Evolutionary conservation across 2,329 filamentous ascomycete genomes (phyloP).

Genomic region (Penicillium digitatum): DNA sequence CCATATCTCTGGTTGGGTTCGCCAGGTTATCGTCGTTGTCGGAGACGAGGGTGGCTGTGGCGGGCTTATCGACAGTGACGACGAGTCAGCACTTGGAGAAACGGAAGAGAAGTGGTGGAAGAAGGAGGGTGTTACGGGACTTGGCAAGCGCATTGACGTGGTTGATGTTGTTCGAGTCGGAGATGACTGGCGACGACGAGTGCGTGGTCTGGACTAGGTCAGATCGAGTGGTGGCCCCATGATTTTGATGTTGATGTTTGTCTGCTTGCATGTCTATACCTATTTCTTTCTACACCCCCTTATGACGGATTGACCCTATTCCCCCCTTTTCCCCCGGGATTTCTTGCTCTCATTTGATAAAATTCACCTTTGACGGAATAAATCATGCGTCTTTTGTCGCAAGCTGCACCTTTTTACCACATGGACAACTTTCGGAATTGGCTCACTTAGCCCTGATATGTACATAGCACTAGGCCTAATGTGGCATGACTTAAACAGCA

Average conservation of each 20-base stretch:
- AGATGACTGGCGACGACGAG: slow-evolving; percentile 81
- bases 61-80: slow-evolving; percentile 76
- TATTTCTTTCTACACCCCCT: slow-evolving; percentile 14
- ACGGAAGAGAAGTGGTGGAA: slow-evolving; percentile 54
- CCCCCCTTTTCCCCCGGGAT: slow-evolving; percentile 15
- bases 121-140: slow-evolving; percentile 72
- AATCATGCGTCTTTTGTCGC: neutral
- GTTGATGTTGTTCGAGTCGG: slow-evolving; percentile 77
- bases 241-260: slow-evolving; percentile 26
- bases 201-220: slow-evolving; percentile 59
- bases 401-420: neutral
- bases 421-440: neutral
- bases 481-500: neutral
- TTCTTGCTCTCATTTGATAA: slow-evolving; percentile 9
- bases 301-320: slow-evolving; percentile 27
- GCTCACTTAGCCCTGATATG: neutral
- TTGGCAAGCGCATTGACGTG: slow-evolving; percentile 81
- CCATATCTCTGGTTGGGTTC: slow-evolving; percentile 61
- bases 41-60: slow-evolving; percentile 59
- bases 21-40: slow-evolving; percentile 57
- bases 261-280: slow-evolving; percentile 22
- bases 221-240: neutral
- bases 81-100: slow-evolving; percentile 43
- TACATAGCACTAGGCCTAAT: neutral
- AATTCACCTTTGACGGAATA: slow-evolving; percentile 2